phyloP scores from a whole-genome alignment of 169 alveolate species.

The Hepatocystis sp. region DNA sequence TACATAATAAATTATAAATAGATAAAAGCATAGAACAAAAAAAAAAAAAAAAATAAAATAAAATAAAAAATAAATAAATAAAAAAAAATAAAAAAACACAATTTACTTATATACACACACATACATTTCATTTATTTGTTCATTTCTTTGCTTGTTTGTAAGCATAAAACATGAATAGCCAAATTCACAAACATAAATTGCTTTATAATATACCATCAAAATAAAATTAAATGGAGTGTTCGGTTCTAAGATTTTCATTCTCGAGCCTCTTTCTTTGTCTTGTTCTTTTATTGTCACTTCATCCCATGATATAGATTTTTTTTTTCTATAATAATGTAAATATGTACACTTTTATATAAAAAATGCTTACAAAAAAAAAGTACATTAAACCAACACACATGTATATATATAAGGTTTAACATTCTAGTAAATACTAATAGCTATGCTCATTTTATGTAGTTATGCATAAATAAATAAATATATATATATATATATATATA shows the following conservation, averaged over 20 bases:
- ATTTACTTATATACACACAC: background rate
- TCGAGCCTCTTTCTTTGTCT: slow-evolving; percentile 89
- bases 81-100: background rate
- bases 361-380: slow-evolving; percentile 7
- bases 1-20: background rate
- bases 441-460: background rate
- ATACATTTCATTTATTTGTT: no score
- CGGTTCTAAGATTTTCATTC: slow-evolving; percentile 86
- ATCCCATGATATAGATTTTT: slow-evolving; percentile 87
- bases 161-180: no score
- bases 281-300: slow-evolving; percentile 88
- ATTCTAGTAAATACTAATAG: no score
- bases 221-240: slow-evolving; percentile 87
- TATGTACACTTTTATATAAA: background rate
- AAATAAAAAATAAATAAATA: background rate
- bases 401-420: no score
- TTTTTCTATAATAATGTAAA: slow-evolving; percentile 32
- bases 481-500: slow-evolving; percentile 2
- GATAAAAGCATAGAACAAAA: slow-evolving; percentile 10
- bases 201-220: slow-evolving; percentile 81
- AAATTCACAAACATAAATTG: no score
- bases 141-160: no score
- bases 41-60: slow-evolving; percentile 4
- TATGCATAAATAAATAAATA: slow-evolving; percentile 2
- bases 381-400: no score